Percentiles rank a stretch among this genome's conserved stretches.
These are phyloP conservation scores for Simplicillium aogashimaense DNA, from an alignment of 2,329 filamentous ascomycete genomes.

Conservation along the genomic window DNA sequence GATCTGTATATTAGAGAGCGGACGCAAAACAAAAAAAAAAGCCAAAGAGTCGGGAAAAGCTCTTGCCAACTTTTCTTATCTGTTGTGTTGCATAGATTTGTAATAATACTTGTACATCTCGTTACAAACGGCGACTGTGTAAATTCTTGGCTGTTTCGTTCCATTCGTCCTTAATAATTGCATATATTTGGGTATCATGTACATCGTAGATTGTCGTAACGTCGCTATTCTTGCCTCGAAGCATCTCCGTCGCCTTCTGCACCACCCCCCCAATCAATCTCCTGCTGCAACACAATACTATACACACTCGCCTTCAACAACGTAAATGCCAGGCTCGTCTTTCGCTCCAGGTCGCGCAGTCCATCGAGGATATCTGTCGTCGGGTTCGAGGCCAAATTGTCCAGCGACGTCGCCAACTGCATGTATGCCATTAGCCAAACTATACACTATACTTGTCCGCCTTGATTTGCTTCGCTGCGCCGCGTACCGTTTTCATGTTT, in stretches of 20 bases:
- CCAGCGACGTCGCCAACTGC: constrained; percentile 50
- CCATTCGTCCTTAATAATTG: too few relatives aligned
- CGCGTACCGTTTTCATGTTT: constrained; percentile 77
- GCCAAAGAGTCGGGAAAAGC: constrained; percentile 6
- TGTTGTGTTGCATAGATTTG: too few relatives aligned
- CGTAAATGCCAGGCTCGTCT: constrained; percentile 91
- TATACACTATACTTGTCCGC: too few relatives aligned
- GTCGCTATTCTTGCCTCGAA: not conserved
- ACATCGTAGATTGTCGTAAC: not conserved
- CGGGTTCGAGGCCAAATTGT: constrained; percentile 57
- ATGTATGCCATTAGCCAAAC: too few relatives aligned
- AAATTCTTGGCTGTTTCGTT: too few relatives aligned
- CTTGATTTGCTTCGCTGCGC: too few relatives aligned
- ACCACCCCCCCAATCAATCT: constrained; percentile 65
- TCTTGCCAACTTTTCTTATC: not conserved
- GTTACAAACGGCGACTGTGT: too few relatives aligned
- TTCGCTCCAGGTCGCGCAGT: constrained; percentile 79
- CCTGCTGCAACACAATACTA: constrained; percentile 95
- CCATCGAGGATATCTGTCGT: constrained; percentile 79
- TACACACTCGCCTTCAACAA: constrained; percentile 97
- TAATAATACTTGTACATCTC: too few relatives aligned
- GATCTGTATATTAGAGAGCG: constrained; percentile 48
- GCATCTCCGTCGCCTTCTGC: constrained; percentile 13
- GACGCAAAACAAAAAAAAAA: constrained; percentile 3
- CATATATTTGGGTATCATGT: too few relatives aligned